phyloP scores from a whole-genome alignment of 345 rosid species.

The Euphorbia pulcherrima region DNA sequence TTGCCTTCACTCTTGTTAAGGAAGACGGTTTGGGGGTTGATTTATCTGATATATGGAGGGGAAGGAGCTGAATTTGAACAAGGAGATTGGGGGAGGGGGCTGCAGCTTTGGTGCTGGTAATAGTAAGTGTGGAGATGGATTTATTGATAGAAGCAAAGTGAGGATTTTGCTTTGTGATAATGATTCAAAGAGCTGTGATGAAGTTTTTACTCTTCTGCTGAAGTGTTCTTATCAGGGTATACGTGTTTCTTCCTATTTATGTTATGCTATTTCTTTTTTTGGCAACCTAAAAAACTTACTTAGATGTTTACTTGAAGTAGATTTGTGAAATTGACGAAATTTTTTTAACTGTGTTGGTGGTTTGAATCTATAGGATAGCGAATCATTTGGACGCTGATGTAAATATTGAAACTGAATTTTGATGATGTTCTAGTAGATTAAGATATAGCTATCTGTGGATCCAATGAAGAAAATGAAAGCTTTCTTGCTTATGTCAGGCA shows the following conservation, averaged over 20 bases:
- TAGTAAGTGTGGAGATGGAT: slow-evolving; percentile 62
- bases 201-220: slow-evolving; percentile 68
- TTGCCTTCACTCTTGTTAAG: neutral
- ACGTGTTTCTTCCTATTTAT: neutral
- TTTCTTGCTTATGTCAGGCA: neutral
- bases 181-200: slow-evolving; percentile 66
- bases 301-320: neutral
- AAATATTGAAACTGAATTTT: neutral
- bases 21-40: neutral
- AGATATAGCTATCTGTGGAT: neutral
- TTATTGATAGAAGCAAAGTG: slow-evolving; percentile 93
- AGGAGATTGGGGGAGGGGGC: slow-evolving; percentile 29
- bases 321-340: neutral
- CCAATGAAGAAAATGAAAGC: neutral
- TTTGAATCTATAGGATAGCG: neutral
- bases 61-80: slow-evolving; percentile 54
- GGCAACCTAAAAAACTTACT: no score
- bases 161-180: slow-evolving; percentile 94
- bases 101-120: slow-evolving; percentile 10
- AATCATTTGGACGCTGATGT: neutral
- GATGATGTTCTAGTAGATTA: neutral
- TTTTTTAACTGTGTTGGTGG: neutral
- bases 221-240: slow-evolving; percentile 95
- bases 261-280: neutral
- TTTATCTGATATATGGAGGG: slow-evolving; percentile 36